Percentiles rank a stretch among this genome's conserved stretches.
Conservation (phyloP, 164 flowering plant genomes). For the Protea cynaroides region DNA sequence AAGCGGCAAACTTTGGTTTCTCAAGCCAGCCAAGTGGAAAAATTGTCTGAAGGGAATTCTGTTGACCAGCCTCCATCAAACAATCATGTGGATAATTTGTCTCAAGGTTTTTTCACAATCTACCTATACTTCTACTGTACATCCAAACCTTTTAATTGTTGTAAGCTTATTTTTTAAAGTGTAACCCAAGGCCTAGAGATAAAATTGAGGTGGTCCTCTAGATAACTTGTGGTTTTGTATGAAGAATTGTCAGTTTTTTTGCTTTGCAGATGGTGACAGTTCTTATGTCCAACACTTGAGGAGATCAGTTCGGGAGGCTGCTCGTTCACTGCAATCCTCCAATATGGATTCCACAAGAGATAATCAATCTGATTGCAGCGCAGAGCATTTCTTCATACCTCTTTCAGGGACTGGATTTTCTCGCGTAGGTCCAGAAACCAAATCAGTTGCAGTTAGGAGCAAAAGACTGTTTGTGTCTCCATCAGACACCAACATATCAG, state of each 20-base stretch:
- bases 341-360: constrained; percentile 51
- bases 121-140: not conserved
- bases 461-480: constrained; percentile 47
- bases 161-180: not conserved
- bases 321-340: constrained; percentile 47
- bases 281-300: constrained; percentile 64
- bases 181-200: not conserved
- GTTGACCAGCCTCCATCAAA: constrained; percentile 39
- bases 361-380: constrained; percentile 59
- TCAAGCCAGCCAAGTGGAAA: constrained; percentile 49
- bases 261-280: constrained; percentile 48
- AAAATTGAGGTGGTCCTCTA: not conserved
- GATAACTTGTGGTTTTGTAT: not conserved
- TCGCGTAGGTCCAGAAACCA: constrained; percentile 3
- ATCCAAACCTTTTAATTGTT: not conserved
- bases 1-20: constrained; percentile 41
- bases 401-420: constrained; percentile 52
- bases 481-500: constrained; percentile 26
- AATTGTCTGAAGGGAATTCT: constrained; percentile 42
- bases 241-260: constrained; percentile 15
- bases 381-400: constrained; percentile 80
- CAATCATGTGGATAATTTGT: constrained; percentile 35
- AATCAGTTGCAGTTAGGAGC: constrained; percentile 23
- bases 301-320: constrained; percentile 92
- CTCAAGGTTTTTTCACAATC: constrained; percentile 47